Percentiles rank a stretch among this genome's conserved stretches.
phyloP scores from a whole-genome alignment of 208 protist genomes.

The Spongospora subterranea region DNA sequence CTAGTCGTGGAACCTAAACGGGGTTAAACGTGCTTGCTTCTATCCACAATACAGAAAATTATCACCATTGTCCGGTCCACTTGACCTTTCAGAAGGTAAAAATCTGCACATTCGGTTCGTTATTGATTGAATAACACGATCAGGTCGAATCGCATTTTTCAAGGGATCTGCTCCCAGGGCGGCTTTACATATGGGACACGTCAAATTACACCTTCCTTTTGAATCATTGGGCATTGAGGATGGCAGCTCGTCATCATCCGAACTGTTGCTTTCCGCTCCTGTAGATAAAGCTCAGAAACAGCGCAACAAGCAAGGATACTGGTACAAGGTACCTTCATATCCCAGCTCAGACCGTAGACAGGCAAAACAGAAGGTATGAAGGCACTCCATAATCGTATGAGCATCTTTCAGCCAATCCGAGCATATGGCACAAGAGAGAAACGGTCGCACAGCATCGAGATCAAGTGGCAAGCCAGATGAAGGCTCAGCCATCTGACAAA shows the following conservation, averaged over 20 bases:
- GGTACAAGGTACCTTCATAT: slow-evolving; percentile 17
- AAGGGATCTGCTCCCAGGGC: slow-evolving; percentile 19
- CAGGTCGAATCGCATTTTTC: slow-evolving; percentile 42
- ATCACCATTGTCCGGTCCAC: too few relatives aligned
- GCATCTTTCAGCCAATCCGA: slow-evolving; percentile 27
- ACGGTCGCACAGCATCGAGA: not conserved
- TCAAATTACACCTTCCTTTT: not conserved
- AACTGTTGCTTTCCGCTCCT: not conserved
- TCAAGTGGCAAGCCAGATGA: not conserved
- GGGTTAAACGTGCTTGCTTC: too few relatives aligned
- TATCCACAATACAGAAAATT: too few relatives aligned
- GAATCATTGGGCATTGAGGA: not conserved
- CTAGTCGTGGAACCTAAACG: too few relatives aligned
- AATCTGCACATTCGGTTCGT: not conserved
- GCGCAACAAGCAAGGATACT: too few relatives aligned
- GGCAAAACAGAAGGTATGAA: slow-evolving; percentile 26
- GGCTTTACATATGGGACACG: not conserved
- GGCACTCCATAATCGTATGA: slow-evolving; percentile 52
- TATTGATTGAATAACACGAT: not conserved
- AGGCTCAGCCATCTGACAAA: not conserved
- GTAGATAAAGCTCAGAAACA: not conserved
- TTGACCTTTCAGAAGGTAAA: not conserved
- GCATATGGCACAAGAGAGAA: slow-evolving; percentile 21
- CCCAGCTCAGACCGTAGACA: slow-evolving; percentile 29
- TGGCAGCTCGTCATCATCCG: not conserved